Base-by-base conservation (phyloP, 2,329 filamentous ascomycete species). In the Stenocarpella maydis region DNA sequence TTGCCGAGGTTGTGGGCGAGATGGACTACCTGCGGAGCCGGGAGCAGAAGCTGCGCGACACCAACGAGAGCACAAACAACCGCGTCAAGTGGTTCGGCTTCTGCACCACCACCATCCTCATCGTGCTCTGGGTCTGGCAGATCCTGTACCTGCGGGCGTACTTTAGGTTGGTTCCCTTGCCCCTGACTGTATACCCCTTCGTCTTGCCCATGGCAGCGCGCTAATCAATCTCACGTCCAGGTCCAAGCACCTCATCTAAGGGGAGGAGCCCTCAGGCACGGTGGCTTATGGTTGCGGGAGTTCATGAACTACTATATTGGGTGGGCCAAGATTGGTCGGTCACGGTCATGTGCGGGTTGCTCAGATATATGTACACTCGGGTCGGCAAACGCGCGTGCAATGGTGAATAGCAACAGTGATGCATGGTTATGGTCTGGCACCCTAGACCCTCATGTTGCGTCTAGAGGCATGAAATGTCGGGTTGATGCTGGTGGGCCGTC, bases 31-130 rank as follows among this genome's bases (percentile, higher is more conserved):
- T 99, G 76, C 89, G 96, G 74, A 77, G 82, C 47, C 89, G 96
- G 76, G 96, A 99, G 86, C 94, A 97, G 88, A 97, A 94, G 86
- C 88, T 99, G 76, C 88, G 96, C 80, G 95, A 99, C 84, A 99
- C 96, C 75, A 99, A 99, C 82, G 96, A 99, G 91, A 98, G 95
- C 86, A 99, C 96, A 74, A 99, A 99, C 84, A 96, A 92, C 83
- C 90, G 96, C 70, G 96, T 99, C 77, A 99, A 98, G 86, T 98
- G 94, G 94, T 99, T 99, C 82, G 95, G 95, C 60, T 90, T 98
- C 80, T 90, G 91, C 74, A 98, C 95, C 34, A 98, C 97, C 84
- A 92, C 94, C 72, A 91, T 98, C 86, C 84, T 99, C 75, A 86
- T 98, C 74, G 93, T 89, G 41, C 85, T 99, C 75, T 97, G 96